These are phyloP conservation scores for Carnegiea gigantea DNA, from an alignment of 179 eudicot species.

Conservation along the genomic window DNA sequence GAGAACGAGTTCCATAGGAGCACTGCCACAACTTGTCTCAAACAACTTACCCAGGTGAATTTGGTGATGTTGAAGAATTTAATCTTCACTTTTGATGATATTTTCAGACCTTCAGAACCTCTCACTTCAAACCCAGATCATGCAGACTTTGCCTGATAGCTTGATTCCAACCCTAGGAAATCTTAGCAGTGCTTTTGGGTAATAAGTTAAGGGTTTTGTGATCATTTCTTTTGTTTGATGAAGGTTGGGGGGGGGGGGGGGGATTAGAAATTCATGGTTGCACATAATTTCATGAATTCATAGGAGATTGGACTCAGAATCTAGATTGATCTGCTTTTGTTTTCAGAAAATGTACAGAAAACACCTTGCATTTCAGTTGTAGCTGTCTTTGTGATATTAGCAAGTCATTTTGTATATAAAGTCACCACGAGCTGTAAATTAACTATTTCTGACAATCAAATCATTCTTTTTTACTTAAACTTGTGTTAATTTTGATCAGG, in stretches of 20 bases:
- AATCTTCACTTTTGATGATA: conserved; percentile 81
- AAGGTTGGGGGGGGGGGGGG: no score
- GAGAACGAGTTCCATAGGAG: conserved; percentile 52
- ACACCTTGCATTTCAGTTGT: conserved; percentile 10
- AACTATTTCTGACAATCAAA: background rate
- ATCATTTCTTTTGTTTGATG: no score
- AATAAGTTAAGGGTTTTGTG: conserved; percentile 7
- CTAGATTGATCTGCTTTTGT: background rate
- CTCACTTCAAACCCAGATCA: conserved; percentile 21
- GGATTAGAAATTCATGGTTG: background rate
- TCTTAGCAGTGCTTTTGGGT: conserved; percentile 28
- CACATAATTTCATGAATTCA: conserved; percentile 34
- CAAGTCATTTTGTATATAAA: background rate
- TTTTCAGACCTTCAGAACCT: conserved; percentile 44
- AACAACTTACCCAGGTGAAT: conserved; percentile 43
- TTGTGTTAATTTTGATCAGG: background rate
- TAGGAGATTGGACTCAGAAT: background rate
- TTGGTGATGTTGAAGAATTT: conserved; percentile 47
- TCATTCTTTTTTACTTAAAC: background rate
- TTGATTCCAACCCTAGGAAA: conserved; percentile 6
- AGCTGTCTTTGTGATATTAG: background rate
- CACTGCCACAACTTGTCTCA: conserved; percentile 43
- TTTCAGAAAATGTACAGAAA: conserved; percentile 15
- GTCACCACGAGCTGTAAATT: background rate
- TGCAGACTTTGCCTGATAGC: conserved; percentile 16